Evolutionary conservation across 2,329 filamentous ascomycete genomes (phyloP).

Genomic region (Fusarium protoensiforme): DNA sequence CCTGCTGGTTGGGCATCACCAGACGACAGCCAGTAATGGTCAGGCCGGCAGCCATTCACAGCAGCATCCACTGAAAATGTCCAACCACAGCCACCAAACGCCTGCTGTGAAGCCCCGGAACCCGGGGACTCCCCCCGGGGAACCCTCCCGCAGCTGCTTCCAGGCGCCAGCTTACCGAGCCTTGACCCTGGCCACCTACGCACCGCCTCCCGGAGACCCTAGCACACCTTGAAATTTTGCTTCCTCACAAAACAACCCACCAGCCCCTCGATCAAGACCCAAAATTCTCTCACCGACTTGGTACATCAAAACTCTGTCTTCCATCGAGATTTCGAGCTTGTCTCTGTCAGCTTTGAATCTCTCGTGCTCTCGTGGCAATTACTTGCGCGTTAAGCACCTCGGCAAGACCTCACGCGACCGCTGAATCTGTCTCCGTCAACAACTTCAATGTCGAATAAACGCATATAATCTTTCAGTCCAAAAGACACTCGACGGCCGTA

Average conservation of each 20-base stretch:
- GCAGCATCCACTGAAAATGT: neutral
- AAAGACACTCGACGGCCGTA: conserved; percentile 40
- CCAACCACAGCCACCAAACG: neutral
- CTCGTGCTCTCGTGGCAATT: neutral
- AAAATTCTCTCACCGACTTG: conserved; percentile 42
- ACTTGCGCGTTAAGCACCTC: neutral
- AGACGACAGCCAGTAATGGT: neutral
- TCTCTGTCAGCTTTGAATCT: neutral
- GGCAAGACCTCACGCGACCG: conserved; percentile 35
- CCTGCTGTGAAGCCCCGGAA: neutral
- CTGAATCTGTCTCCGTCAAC: neutral
- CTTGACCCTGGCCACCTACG: conserved; percentile 16
- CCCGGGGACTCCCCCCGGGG: conserved; percentile 3
- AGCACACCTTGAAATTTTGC: conserved; percentile 32
- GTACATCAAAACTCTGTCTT: conserved; percentile 17
- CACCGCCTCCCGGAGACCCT: conserved; percentile 36
- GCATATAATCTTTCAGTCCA: conserved; percentile 35
- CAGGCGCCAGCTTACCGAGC: neutral
- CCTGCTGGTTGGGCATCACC: conserved; percentile 18
- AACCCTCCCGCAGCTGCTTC: conserved; percentile 4
- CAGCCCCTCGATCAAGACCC: conserved; percentile 24
- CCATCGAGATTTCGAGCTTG: neutral
- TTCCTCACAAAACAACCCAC: conserved; percentile 25
- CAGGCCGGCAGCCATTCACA: neutral
- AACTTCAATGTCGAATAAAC: conserved; percentile 43